Percentiles rank a stretch among this genome's conserved stretches.
Evolutionary conservation across 169 alveolate species (phyloP).

Genomic region (Eimeria zaria): DNA sequence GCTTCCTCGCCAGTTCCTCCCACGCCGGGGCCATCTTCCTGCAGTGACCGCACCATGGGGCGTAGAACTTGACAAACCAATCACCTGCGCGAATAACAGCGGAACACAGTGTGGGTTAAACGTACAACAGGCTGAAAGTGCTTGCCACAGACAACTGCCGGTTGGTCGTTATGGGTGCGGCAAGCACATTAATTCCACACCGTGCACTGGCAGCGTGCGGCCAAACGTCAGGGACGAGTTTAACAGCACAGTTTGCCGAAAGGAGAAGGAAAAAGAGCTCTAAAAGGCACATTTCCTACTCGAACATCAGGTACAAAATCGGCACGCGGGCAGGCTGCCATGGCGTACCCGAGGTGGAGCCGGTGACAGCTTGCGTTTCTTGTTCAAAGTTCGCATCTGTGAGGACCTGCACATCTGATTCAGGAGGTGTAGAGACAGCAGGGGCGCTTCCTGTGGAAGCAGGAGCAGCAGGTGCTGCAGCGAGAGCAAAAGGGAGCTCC

Average conservation of each 20-base stretch:
- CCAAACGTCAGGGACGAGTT: background rate
- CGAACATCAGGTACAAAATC: background rate
- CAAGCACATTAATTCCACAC: background rate
- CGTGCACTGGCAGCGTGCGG: background rate
- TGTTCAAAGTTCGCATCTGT: slow-evolving; percentile 84
- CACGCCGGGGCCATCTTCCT: slow-evolving; percentile 95
- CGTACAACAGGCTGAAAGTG: background rate
- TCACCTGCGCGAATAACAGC: slow-evolving; percentile 85
- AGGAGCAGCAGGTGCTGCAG: slow-evolving; percentile 50
- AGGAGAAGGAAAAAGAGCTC: background rate
- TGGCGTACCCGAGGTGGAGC: slow-evolving; percentile 79
- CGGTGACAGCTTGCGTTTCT: slow-evolving; percentile 84
- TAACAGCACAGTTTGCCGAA: background rate
- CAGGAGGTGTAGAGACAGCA: background rate
- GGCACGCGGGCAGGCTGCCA: background rate
- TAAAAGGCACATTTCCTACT: background rate
- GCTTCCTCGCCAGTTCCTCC: slow-evolving; percentile 97
- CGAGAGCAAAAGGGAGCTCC: background rate
- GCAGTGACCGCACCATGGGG: slow-evolving; percentile 98
- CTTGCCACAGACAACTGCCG: background rate
- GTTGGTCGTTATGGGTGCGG: background rate
- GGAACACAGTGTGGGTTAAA: background rate
- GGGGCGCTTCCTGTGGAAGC: slow-evolving; percentile 52
- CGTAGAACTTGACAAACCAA: slow-evolving; percentile 96
- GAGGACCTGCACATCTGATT: slow-evolving; percentile 50